phyloP scores from a whole-genome alignment of 371 early-diverging fungal genomes.

The Parasitella parasitica region DNA sequence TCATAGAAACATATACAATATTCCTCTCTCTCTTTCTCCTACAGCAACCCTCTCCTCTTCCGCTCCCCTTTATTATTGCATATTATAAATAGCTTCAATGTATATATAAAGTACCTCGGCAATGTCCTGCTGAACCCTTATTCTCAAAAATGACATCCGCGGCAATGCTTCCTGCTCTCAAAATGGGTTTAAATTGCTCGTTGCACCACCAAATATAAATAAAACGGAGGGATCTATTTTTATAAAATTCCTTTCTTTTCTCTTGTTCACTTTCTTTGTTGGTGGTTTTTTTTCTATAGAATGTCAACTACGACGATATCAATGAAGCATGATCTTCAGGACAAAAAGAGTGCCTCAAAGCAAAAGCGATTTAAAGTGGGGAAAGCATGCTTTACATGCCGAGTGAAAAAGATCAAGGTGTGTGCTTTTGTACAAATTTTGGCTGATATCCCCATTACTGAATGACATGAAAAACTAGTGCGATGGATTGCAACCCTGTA shows the following conservation, averaged over 20 bases:
- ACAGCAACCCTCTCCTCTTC: neutral
- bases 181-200: neutral
- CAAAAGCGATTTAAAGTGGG: slow-evolving; percentile 46
- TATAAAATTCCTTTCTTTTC: neutral
- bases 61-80: neutral
- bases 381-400: slow-evolving; percentile 47
- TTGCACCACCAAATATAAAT: neutral
- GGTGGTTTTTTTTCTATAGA: neutral
- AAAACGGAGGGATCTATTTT: neutral
- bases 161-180: neutral
- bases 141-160: neutral
- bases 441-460: no score
- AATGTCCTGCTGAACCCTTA: neutral
- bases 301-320: neutral
- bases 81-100: neutral
- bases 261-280: neutral
- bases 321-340: slow-evolving; percentile 1
- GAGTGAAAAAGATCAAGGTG: slow-evolving; percentile 54
- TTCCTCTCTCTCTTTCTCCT: neutral
- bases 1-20: neutral
- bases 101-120: neutral
- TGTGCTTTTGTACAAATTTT: neutral
- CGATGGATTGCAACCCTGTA: slow-evolving; percentile 54
- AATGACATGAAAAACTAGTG: no score
- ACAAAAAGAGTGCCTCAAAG: slow-evolving; percentile 6